Evolutionary conservation across 1,139 yeast species (phyloP).

Genomic region (Protomyces arabidopsidicola): DNA sequence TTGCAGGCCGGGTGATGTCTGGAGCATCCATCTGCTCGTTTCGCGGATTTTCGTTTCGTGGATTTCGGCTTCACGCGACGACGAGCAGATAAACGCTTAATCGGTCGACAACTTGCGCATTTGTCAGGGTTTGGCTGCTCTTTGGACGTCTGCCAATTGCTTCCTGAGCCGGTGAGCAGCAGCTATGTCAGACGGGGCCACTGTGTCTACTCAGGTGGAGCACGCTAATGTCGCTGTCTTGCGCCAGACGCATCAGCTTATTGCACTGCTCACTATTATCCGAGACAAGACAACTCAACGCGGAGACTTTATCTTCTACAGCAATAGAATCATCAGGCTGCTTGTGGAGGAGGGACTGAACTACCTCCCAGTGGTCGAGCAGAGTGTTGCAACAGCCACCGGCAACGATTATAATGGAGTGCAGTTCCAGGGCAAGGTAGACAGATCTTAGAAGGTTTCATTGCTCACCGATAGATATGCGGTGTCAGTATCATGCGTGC

Average conservation of each 20-base stretch:
- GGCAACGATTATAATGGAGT: conserved; percentile 66
- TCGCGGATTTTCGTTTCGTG: too few species aligned
- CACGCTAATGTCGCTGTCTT: conserved; percentile 52
- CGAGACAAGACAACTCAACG: conserved; percentile 74
- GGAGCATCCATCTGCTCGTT: too few species aligned
- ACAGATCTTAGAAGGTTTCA: not conserved
- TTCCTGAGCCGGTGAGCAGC: not conserved
- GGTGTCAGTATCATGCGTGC: conserved; percentile 97
- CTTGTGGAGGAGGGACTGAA: conserved; percentile 88
- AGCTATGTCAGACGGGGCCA: conserved; percentile 9
- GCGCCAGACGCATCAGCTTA: conserved; percentile 83
- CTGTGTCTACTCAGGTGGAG: conserved; percentile 10
- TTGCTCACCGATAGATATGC: conserved; percentile 50
- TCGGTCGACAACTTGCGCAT: too few species aligned
- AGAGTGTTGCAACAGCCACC: conserved; percentile 61
- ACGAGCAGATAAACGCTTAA: too few species aligned
- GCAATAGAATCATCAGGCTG: conserved; percentile 87
- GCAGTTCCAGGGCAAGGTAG: conserved; percentile 66
- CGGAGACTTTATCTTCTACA: conserved; percentile 80
- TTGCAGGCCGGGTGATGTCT: too few species aligned
- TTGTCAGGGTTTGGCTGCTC: too few species aligned
- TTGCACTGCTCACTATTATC: conserved; percentile 82
- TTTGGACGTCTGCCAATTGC: not conserved
- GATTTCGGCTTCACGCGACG: too few species aligned
- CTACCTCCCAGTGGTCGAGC: conserved; percentile 75